Conservation (phyloP, 2,329 filamentous ascomycete genomes). For the Triangularia verruculosa region DNA sequence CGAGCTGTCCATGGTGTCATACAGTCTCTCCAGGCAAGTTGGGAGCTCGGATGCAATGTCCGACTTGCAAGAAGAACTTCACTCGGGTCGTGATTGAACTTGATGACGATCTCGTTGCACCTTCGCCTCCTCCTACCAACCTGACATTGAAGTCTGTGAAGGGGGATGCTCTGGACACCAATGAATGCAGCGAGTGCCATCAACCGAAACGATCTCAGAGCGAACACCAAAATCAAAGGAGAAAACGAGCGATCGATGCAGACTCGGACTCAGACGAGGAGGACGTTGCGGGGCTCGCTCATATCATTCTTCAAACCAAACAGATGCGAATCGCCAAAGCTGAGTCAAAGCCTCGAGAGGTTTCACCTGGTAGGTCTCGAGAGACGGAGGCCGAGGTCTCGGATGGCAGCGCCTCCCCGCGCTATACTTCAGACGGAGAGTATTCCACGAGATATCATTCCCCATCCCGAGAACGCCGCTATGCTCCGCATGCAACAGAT, state of each 20-base stretch:
- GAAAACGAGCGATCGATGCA: neutral
- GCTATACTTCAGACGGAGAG: neutral
- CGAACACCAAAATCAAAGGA: neutral
- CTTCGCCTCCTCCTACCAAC: neutral
- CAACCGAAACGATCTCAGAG: neutral
- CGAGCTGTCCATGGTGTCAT: neutral
- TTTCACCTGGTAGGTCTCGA: neutral
- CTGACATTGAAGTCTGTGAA: neutral
- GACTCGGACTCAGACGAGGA: neutral
- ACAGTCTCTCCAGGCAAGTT: neutral
- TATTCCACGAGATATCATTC: neutral
- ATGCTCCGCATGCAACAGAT: neutral
- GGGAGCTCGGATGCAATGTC: neutral
- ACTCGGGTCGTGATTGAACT: neutral
- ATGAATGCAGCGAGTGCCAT: neutral
- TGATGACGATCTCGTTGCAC: neutral
- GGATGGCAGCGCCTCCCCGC: neutral
- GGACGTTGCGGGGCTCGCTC: neutral
- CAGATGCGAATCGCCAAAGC: neutral
- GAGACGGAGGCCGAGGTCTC: neutral
- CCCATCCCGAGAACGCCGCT: neutral
- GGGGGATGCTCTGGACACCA: neutral
- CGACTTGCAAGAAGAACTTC: neutral
- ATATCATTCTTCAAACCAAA: neutral
- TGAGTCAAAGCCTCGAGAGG: neutral